These are phyloP conservation scores for Cotoneaster glaucophyllus DNA, from an alignment of 306 rosid species.

Conservation along the genomic window DNA sequence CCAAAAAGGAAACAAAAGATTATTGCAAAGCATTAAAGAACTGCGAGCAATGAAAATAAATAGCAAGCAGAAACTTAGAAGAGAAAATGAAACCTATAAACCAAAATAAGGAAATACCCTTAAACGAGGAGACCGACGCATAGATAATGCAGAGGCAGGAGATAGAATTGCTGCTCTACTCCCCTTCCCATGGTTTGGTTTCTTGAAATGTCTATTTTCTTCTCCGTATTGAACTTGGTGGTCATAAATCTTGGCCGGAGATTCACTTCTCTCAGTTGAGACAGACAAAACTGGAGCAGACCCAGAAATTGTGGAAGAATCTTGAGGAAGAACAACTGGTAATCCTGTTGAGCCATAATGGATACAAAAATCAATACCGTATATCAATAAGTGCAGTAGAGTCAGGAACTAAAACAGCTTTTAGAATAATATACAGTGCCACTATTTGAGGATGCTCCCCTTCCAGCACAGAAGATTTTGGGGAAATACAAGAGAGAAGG, in stretches of 20 bases:
- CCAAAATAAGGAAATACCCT: constrained; percentile 30
- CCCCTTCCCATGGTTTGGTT: constrained; percentile 30
- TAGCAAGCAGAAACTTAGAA: not conserved
- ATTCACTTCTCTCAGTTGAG: constrained; percentile 51
- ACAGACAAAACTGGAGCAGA: constrained; percentile 63
- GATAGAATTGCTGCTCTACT: constrained; percentile 26
- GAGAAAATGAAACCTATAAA: not conserved
- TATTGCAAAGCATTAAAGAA: not conserved
- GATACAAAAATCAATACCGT: not conserved
- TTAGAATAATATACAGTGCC: not conserved
- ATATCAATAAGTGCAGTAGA: not conserved
- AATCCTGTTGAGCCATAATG: constrained; percentile 36
- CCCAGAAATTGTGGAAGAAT: constrained; percentile 42
- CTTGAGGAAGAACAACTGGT: constrained; percentile 37
- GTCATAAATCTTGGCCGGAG: constrained; percentile 34
- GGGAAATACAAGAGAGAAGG: not conserved
- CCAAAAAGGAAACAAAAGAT: not conserved
- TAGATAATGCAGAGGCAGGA: constrained; percentile 49
- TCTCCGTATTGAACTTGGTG: constrained; percentile 31
- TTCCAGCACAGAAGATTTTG: constrained; percentile 13
- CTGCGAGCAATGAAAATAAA: not conserved
- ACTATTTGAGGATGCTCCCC: not conserved
- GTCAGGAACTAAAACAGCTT: not conserved
- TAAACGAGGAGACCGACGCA: constrained; percentile 62
- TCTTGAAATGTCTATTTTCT: constrained; percentile 27